phyloP scores from a whole-genome alignment of 768 basidiomycete species.

The Trametes punicea region DNA sequence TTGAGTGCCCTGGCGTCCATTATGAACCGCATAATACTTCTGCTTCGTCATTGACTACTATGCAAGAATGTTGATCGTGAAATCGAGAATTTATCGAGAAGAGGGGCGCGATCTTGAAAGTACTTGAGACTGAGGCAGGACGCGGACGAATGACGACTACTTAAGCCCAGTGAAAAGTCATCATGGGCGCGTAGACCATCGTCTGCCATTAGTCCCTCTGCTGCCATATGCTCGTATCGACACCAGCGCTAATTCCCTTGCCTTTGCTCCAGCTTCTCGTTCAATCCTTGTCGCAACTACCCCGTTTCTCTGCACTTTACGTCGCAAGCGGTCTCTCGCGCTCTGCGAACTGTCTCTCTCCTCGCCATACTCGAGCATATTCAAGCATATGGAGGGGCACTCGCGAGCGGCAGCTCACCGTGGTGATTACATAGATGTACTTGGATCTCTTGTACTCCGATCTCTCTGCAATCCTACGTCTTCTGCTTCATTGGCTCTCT shows the following conservation, averaged over 20 bases:
- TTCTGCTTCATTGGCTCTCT: not conserved
- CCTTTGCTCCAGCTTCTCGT: not conserved
- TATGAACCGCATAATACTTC: conserved; percentile 61
- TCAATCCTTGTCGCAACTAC: not conserved
- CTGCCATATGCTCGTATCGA: not conserved
- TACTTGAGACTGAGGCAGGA: too few species aligned
- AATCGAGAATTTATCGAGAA: not conserved
- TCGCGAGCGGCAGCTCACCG: too few species aligned
- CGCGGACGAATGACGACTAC: too few species aligned
- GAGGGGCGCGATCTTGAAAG: not conserved
- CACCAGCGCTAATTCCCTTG: not conserved
- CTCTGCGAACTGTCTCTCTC: not conserved
- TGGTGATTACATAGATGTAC: too few species aligned
- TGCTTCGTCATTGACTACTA: conserved; percentile 29
- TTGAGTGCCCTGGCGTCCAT: conserved; percentile 54
- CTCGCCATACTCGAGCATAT: not conserved
- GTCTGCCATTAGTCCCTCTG: not conserved
- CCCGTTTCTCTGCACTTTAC: not conserved
- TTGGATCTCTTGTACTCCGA: too few species aligned
- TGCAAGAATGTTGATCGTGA: not conserved
- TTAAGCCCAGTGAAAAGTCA: too few species aligned
- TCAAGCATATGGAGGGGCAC: not conserved
- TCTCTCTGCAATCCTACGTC: too few species aligned
- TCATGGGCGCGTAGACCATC: too few species aligned
- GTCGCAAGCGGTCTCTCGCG: not conserved